Evolutionary conservation across 2,329 filamentous ascomycete genomes (phyloP).

Genomic region (Calcarisporium arbuscula): DNA sequence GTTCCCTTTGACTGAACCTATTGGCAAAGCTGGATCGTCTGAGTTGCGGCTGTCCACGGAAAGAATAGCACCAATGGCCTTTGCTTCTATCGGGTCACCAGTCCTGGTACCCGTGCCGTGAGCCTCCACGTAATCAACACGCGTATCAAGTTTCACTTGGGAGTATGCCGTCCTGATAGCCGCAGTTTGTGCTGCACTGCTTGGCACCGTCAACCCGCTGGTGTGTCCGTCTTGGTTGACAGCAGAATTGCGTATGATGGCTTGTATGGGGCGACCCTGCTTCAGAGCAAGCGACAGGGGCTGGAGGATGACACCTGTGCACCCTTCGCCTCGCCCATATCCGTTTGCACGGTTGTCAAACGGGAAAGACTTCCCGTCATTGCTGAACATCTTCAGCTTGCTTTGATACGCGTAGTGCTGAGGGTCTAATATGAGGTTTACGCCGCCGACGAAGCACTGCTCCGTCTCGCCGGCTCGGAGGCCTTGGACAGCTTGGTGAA

Average conservation of each 20-base stretch:
- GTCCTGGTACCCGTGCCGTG: conserved; percentile 41
- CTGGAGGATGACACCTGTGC: conserved; percentile 36
- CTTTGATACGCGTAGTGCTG: conserved; percentile 17
- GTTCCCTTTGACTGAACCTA: conserved; percentile 37
- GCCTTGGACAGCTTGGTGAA: conserved; percentile 35
- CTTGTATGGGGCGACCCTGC: conserved; percentile 28
- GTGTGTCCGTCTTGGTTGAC: conserved; percentile 35
- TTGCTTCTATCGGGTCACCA: conserved; percentile 19
- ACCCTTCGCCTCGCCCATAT: conserved; percentile 42
- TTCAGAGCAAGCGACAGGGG: conserved; percentile 31
- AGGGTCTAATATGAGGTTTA: conserved; percentile 19
- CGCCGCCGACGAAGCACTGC: conserved; percentile 19
- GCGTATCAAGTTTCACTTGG: conserved; percentile 21
- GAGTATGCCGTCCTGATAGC: conserved; percentile 28
- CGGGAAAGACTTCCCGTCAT: conserved; percentile 21
- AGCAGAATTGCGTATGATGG: conserved; percentile 30
- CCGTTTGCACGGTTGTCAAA: conserved; percentile 39
- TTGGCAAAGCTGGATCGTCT: conserved; percentile 22
- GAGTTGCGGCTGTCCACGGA: conserved; percentile 15
- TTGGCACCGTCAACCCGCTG: conserved; percentile 33
- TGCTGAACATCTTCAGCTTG: conserved; percentile 17
- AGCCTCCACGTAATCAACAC: conserved; percentile 31
- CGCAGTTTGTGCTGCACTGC: conserved; percentile 24
- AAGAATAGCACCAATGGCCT: conserved; percentile 10
- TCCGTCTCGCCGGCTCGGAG: conserved; percentile 29